Evolutionary conservation across 805 yeast species (phyloP).

Genomic region (Kazachstania bromeliacearum): DNA sequence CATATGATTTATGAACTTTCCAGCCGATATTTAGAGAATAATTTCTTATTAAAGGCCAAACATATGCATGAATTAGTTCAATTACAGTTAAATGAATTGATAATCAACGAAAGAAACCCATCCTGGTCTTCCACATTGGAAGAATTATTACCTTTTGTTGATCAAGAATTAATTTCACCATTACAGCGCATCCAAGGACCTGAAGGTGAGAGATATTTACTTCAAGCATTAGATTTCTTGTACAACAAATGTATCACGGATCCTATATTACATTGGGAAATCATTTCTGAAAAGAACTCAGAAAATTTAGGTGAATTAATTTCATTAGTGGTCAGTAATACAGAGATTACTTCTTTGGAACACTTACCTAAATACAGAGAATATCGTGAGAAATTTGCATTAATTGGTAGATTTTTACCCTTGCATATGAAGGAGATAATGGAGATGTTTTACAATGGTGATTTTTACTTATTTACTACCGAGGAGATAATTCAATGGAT

Average conservation of each 20-base stretch:
- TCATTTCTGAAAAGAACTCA: constrained; percentile 27
- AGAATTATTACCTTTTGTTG: constrained; percentile 17
- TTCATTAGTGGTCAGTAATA: constrained; percentile 18
- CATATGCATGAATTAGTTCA: constrained; percentile 7
- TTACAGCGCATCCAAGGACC: constrained; percentile 9
- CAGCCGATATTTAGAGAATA: constrained; percentile 13
- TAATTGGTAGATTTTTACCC: constrained; percentile 22
- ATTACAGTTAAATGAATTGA: constrained; percentile 16
- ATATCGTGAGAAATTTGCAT: constrained; percentile 20
- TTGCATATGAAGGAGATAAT: constrained; percentile 35
- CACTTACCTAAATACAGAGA: constrained; percentile 17
- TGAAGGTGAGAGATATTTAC: constrained; percentile 8
- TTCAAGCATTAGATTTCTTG: constrained; percentile 14
- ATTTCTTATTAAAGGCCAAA: constrained; percentile 14
- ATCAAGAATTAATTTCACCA: constrained; percentile 11
- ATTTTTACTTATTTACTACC: constrained; percentile 32
- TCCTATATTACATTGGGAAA: constrained; percentile 21
- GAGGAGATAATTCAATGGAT: constrained; percentile 31
- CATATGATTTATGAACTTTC: constrained; percentile 18
- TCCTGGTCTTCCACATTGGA: constrained; percentile 17
- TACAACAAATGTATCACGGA: constrained; percentile 16
- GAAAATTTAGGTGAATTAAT: constrained; percentile 24
- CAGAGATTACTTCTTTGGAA: constrained; percentile 11
- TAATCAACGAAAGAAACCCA: constrained; percentile 16
- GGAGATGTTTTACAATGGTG: constrained; percentile 34